Evolutionary conservation across 345 rosid genomes (phyloP).

Genomic region (Sapria himalayana): DNA sequence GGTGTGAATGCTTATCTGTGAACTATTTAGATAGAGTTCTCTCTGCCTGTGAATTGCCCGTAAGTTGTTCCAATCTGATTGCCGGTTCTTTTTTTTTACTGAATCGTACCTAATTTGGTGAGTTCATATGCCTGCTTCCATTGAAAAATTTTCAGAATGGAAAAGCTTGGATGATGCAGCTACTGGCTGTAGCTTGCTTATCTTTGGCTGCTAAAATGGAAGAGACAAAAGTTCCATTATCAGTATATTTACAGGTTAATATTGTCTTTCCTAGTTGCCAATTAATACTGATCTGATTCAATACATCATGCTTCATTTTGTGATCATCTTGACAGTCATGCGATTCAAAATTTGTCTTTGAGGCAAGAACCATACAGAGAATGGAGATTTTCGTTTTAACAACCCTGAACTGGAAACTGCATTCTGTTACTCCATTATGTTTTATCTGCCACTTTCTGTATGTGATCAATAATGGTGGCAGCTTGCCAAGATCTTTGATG

Average conservation of each 20-base stretch:
- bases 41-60: slow-evolving; percentile 43
- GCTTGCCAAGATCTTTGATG: slow-evolving; percentile 14
- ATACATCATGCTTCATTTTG: background rate
- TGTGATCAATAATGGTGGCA: slow-evolving; percentile 26
- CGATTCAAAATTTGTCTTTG: slow-evolving; percentile 39
- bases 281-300: background rate
- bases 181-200: slow-evolving; percentile 54
- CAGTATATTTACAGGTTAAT: slow-evolving; percentile 47
- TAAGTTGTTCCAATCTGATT: slow-evolving; percentile 13
- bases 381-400: slow-evolving; percentile 61
- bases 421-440: slow-evolving; percentile 49
- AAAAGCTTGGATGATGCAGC: slow-evolving; percentile 42
- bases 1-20: slow-evolving; percentile 32
- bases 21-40: slow-evolving; percentile 65
- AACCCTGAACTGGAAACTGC: slow-evolving; percentile 60
- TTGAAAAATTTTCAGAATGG: slow-evolving; percentile 26
- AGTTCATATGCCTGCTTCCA: background rate
- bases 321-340: slow-evolving; percentile 5
- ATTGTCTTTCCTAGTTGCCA: slow-evolving; percentile 2
- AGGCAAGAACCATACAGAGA: slow-evolving; percentile 41
- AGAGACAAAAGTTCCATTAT: slow-evolving; percentile 40
- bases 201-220: slow-evolving; percentile 67
- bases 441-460: slow-evolving; percentile 35
- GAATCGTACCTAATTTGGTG: background rate
- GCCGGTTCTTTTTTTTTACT: background rate